Conservation (phyloP, 2,329 filamentous ascomycete genomes). For the Didymella pinodella region DNA sequence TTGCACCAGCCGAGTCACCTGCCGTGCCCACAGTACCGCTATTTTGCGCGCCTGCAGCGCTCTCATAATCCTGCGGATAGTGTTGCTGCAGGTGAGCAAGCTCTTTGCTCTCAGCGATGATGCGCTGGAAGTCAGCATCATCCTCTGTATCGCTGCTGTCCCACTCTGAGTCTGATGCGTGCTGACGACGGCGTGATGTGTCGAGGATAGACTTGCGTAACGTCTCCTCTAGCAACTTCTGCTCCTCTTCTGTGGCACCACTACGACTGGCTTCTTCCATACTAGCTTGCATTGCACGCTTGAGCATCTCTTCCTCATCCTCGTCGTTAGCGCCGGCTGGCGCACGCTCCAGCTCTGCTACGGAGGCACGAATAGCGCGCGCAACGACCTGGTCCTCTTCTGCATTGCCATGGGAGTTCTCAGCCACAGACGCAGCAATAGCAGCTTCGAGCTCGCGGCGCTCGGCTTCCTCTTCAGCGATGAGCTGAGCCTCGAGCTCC, state of each 20-base stretch:
- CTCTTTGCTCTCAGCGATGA: slow-evolving; percentile 48
- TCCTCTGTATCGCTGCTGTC: slow-evolving; percentile 42
- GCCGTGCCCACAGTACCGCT: slow-evolving; percentile 18
- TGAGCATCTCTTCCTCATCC: slow-evolving; percentile 57
- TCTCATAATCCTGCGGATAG: slow-evolving; percentile 30
- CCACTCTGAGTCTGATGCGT: slow-evolving; percentile 40
- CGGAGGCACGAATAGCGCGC: slow-evolving; percentile 74
- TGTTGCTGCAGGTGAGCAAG: slow-evolving; percentile 38
- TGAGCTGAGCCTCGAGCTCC: slow-evolving; percentile 33
- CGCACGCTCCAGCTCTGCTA: slow-evolving; percentile 63
- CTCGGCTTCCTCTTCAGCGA: slow-evolving; percentile 50
- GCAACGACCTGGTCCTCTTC: slow-evolving; percentile 77
- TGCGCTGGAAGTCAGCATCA: slow-evolving; percentile 48
- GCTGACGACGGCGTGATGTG: slow-evolving; percentile 35
- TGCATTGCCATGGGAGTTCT: slow-evolving; percentile 73
- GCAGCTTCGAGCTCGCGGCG: slow-evolving; percentile 73
- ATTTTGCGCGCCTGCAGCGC: slow-evolving; percentile 18
- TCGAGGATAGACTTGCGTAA: slow-evolving; percentile 56
- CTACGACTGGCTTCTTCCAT: slow-evolving; percentile 54
- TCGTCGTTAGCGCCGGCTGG: slow-evolving; percentile 45
- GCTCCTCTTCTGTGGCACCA: slow-evolving; percentile 46
- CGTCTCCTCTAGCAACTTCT: slow-evolving; percentile 55
- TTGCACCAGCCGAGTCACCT: background rate
- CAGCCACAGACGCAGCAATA: slow-evolving; percentile 68
- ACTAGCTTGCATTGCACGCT: slow-evolving; percentile 61